Evolutionary conservation across 2,329 filamentous ascomycete genomes (phyloP), one percentile per base, ranked within the genome.

Genomic region (Teratosphaeria nubilosa): DNA sequence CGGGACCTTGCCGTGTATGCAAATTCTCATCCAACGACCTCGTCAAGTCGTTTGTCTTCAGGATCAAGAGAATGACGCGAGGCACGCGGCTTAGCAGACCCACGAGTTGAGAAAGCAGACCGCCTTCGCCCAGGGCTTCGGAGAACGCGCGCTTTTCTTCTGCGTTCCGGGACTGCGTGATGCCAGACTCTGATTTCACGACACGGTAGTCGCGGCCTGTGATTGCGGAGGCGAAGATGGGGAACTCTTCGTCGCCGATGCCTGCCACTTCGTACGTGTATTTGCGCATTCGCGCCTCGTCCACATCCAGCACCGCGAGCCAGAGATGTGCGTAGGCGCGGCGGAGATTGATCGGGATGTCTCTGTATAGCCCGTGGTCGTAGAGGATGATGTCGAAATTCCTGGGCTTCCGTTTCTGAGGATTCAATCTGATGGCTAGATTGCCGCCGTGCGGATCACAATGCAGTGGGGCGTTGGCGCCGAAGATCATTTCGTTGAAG

Each of bases 401-500:
- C 45, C 68, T 62, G 11, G 85, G 80, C 59, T 78, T 77, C 45
- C 80, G 77, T 37, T 82, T 79, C 16, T 72, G 75, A 4, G 80
- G 72, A 68, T 92, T 94, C 71, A 89, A 85, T 50, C 91, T 86
- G 61, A 99, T 90, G 24, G 94, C 91, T 57, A 99, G 87, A 69
- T 99, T 99, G 52, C 94, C 94, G 53, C 91, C 94, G 69, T 99
- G 94, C 0, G 94, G 94, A 70, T 99, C 94, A 75, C 94, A 99
- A 76, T 99, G 94, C 45, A 99, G 77, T 0, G 94, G 91, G 0
- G 92, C 92, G 59, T 86, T 82, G 56, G 86, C 83, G 54, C 92
- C 91, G 65, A 99, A 99, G 65, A 99, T 96, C 94, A 99, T 99
- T 72, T 97, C 91, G 77, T 99, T 99, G 81, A 99, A 99, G 59